A percentile compares a stretch with the other conserved stretches of the same genome.
phyloP scores from a whole-genome alignment of 345 rosid species.

The Ceriops zippeliana region DNA sequence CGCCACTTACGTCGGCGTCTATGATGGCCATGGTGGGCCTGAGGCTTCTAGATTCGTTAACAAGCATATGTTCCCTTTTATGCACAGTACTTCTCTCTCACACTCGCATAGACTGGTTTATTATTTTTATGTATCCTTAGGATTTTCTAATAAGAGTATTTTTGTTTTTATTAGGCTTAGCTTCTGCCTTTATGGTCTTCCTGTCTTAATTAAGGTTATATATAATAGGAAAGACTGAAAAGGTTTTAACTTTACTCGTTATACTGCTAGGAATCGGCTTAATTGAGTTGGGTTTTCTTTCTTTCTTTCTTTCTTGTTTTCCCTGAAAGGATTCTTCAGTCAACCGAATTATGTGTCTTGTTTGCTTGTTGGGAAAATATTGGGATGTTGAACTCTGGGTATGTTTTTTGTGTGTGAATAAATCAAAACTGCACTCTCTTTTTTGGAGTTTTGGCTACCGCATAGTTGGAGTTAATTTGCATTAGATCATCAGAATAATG shows the following conservation, averaged over 20 bases:
- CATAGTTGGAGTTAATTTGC: neutral
- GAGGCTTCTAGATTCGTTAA: constrained; percentile 95
- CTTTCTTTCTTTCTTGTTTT: neutral
- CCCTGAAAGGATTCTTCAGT: too few species aligned
- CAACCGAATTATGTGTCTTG: too few species aligned
- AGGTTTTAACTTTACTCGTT: neutral
- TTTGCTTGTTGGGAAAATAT: too few species aligned
- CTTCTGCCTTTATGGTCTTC: neutral
- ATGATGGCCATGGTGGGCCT: constrained; percentile 98
- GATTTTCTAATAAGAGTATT: neutral
- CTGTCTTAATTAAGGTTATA: neutral
- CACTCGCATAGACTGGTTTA: too few species aligned
- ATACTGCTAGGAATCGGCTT: neutral
- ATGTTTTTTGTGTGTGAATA: too few species aligned
- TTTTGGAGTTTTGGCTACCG: neutral
- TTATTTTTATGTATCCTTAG: too few species aligned
- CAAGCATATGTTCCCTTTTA: constrained; percentile 67
- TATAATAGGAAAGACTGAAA: neutral
- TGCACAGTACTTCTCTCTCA: constrained; percentile 46
- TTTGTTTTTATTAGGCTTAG: neutral
- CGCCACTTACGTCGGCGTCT: constrained; percentile 82
- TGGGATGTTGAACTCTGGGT: too few species aligned
- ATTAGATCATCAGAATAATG: neutral
- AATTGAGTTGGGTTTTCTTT: constrained; percentile 1
- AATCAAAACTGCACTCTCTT: too few species aligned